A percentile compares a stretch with the other conserved stretches of the same genome.
Conservation (phyloP, 768 basidiomycete genomes). For the Pleurotus tuoliensis region DNA sequence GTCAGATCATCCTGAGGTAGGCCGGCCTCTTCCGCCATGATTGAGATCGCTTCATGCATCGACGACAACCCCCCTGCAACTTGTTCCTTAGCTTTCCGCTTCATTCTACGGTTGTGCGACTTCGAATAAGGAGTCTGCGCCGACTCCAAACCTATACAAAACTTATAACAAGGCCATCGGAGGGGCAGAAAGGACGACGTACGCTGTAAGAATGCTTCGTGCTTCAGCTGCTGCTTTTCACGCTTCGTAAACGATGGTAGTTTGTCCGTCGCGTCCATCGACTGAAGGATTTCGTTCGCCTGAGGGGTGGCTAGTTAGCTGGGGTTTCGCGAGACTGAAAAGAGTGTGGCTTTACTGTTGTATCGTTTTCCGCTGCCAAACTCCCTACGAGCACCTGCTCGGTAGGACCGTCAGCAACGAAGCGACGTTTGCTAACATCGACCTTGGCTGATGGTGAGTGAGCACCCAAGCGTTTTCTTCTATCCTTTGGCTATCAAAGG, state of each 20-base stretch:
- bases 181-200: constrained; percentile 8
- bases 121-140: constrained; percentile 60
- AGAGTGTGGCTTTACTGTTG: constrained; percentile 30
- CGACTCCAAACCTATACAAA: constrained; percentile 43
- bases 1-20: constrained; percentile 14
- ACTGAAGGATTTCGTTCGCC: constrained; percentile 42
- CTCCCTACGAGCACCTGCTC: constrained; percentile 44
- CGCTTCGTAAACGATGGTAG: constrained; percentile 49
- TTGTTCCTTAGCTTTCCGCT: constrained; percentile 65
- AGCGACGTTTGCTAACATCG: constrained; percentile 33
- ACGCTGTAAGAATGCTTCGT: constrained; percentile 70
- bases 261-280: constrained; percentile 24
- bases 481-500: constrained; percentile 33
- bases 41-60: constrained; percentile 50
- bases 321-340: neutral
- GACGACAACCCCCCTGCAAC: constrained; percentile 46
- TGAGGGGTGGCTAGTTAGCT: constrained; percentile 12
- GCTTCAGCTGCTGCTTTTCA: constrained; percentile 61
- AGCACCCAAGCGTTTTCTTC: constrained; percentile 35
- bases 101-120: constrained; percentile 65
- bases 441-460: constrained; percentile 54
- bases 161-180: neutral
- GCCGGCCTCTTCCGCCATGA: constrained; percentile 32
- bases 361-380: constrained; percentile 28
- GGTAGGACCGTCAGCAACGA: constrained; percentile 44